These are phyloP conservation scores for Acanthamoeba sp. DNA, from an alignment of 208 protist genomes.

Conservation along the genomic window DNA sequence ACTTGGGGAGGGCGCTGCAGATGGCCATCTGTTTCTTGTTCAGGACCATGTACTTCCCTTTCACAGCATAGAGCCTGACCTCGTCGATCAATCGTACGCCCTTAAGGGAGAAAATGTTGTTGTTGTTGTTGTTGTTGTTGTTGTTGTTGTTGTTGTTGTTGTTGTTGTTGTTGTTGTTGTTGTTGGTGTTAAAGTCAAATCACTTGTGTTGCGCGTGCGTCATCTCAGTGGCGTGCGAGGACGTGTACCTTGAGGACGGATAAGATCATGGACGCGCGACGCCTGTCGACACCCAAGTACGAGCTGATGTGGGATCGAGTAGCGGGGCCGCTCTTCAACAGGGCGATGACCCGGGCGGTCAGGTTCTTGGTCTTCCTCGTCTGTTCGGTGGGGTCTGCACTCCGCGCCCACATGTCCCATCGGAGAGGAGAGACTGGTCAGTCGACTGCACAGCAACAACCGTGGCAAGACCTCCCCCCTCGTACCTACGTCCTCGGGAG, in stretches of 20 bases:
- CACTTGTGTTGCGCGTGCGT: too few relatives aligned
- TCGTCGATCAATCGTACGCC: neutral
- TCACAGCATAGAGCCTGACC: neutral
- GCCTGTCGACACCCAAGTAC: neutral
- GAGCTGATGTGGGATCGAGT: neutral
- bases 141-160: too few relatives aligned
- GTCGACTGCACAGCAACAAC: too few relatives aligned
- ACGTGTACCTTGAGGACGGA: slow-evolving; percentile 12
- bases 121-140: too few relatives aligned
- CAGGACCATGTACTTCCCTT: neutral
- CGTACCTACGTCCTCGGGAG: too few relatives aligned
- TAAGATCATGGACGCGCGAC: neutral
- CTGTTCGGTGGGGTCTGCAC: neutral
- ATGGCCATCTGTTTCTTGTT: neutral
- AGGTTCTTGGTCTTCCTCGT: neutral
- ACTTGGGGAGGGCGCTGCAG: neutral
- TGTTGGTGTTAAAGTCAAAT: too few relatives aligned
- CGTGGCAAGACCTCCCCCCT: too few relatives aligned
- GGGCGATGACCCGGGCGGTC: neutral
- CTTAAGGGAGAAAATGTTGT: too few relatives aligned
- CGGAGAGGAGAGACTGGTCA: too few relatives aligned
- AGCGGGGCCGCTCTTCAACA: neutral
- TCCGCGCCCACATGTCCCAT: neutral
- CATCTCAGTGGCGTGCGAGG: neutral
- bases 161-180: too few relatives aligned